Evolutionary conservation across 164 flowering plant genomes (phyloP).

Genomic region (Stephania cephalantha): DNA sequence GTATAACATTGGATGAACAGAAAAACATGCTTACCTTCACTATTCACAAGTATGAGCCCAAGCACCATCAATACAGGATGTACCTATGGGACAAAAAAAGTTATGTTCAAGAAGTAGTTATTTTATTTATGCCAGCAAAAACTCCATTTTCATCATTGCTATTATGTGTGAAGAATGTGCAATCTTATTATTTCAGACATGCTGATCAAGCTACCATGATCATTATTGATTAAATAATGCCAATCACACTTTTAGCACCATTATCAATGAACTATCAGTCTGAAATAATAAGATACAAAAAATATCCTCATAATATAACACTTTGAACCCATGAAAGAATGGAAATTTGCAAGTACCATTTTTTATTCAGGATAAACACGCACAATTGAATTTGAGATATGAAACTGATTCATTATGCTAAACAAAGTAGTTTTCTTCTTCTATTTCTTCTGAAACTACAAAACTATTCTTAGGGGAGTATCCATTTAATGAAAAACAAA

Average conservation of each 20-base stretch:
- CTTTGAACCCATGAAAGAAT: neutral
- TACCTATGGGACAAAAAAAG: slow-evolving; percentile 43
- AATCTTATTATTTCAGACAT: neutral
- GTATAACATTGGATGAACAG: slow-evolving; percentile 19
- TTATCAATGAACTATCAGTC: neutral
- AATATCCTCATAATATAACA: neutral
- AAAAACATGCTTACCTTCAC: slow-evolving; percentile 60
- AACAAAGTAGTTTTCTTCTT: neutral
- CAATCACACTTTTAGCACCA: neutral
- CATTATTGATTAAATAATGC: neutral
- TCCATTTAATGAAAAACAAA: neutral
- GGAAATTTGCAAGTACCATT: neutral
- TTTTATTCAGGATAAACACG: neutral
- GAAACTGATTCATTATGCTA: neutral
- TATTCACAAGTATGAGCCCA: slow-evolving; percentile 72
- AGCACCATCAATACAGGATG: slow-evolving; percentile 94
- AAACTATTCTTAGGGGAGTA: neutral
- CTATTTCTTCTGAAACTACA: neutral
- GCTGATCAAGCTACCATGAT: neutral
- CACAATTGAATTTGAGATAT: neutral
- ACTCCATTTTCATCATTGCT: neutral
- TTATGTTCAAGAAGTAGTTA: neutral
- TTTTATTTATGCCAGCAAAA: neutral
- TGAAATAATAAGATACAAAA: neutral
- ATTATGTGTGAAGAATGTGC: neutral